Evolutionary conservation across 2,329 filamentous ascomycete species (phyloP).

Genomic region (Fusarium lyarnte): DNA sequence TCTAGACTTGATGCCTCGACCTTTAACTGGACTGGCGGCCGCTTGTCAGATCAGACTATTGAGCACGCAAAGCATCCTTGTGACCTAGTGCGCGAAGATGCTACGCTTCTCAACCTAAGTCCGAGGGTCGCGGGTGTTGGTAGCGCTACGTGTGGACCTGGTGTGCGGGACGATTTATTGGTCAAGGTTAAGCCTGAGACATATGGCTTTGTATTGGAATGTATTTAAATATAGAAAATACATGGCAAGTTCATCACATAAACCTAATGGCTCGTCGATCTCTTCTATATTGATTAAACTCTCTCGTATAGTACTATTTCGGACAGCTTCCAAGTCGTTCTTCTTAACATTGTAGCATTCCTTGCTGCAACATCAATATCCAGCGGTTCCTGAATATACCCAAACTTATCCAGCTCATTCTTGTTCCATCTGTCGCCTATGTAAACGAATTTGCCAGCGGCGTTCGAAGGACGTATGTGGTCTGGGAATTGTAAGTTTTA

Average conservation of each 20-base stretch:
- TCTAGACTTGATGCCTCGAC: background rate
- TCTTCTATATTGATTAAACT: background rate
- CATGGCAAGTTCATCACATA: background rate
- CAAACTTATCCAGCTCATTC: background rate
- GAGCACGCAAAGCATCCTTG: constrained; percentile 10
- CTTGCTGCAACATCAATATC: background rate
- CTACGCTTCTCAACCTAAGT: background rate
- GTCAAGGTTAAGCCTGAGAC: background rate
- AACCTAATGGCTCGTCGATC: fast-evolving
- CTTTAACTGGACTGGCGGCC: background rate
- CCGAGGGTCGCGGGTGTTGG: constrained; percentile 9
- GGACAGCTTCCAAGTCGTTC: background rate
- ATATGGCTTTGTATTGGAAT: background rate
- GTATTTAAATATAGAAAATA: background rate
- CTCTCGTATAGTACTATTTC: background rate
- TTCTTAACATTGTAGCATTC: background rate
- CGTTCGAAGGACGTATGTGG: background rate
- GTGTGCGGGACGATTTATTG: background rate
- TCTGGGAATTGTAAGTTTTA: background rate
- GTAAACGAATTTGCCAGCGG: background rate
- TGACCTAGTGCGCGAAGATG: background rate
- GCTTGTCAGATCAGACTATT: background rate
- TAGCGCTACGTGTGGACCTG: constrained; percentile 17
- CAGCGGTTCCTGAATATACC: background rate
- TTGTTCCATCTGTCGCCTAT: background rate